Base-by-base conservation (phyloP, 768 basidiomycete species). In the Gymnopilus dilepis region DNA sequence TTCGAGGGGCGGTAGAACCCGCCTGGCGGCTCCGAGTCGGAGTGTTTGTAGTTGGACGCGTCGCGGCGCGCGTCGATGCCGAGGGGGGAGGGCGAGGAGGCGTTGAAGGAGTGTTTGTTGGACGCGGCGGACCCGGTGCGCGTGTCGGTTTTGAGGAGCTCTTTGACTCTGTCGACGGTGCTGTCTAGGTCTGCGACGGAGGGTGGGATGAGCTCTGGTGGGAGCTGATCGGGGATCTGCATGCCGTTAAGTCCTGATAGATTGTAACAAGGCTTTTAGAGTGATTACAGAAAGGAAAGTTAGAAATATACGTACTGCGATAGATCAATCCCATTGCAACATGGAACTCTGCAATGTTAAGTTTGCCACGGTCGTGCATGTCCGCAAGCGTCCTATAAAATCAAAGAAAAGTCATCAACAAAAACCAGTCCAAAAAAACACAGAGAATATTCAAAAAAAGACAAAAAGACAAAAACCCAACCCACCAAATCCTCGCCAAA, bases 261-360 rank as follows among this genome's bases (percentile, higher is more conserved):
- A 22, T 59, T 52, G 31, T n/a, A n/a, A n/a, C n/a, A n/a, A n/a
- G n/a, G n/a, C n/a, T 28, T 59, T 52, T 56, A 40, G 31, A 60
- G 31, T 30, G 41, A 40, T 30, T 31, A 15, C 17, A 31, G 37
- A 37, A 31, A 53, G 33, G 22, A 34, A 47, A 8, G 26, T 42
- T 19, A 30, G 19, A 6, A 55, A n/a, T 21, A 26, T 47, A 85
- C 92, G 67, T 78, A 98, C 97, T 84, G 71, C 97, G 89, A 77
- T 95, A 98, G 70, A 99, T 99, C 57, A 99, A 80, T 55, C 93
- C 95, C 97, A 99, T 99, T 0, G 97, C 97, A 60, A 98, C 92
- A 72, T 99, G 95, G 73, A 99, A 99, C 73, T 99, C 97, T 13
- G 93, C 91, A 26, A 97, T 80, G 67, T 97, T 98, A 50, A 99